phyloP scores from a whole-genome alignment of 2,329 filamentous ascomycete species.

The Sphaerulina musiva region DNA sequence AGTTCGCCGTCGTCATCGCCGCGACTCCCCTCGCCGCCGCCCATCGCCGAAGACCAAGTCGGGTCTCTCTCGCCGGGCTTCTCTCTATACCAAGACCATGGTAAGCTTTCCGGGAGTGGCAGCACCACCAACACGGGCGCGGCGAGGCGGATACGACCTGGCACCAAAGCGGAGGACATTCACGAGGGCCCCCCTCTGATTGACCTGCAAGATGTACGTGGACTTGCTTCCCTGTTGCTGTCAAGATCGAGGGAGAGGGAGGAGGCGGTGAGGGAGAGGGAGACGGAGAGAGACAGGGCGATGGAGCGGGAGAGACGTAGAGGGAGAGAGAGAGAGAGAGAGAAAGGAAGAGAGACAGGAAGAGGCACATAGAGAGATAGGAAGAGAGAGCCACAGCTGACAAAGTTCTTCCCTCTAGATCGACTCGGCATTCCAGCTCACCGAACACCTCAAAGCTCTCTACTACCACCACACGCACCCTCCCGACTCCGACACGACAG shows the following conservation, averaged over 20 bases:
- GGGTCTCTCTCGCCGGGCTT: conserved; percentile 68
- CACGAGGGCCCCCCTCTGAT: conserved; percentile 82
- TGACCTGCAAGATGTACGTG: conserved; percentile 69
- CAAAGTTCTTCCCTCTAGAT: conserved; percentile 51
- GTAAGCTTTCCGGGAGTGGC: conserved; percentile 46
- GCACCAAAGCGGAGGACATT: conserved; percentile 89
- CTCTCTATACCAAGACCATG: conserved; percentile 54
- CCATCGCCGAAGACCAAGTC: conserved; percentile 89
- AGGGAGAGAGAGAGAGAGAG: too few relatives aligned
- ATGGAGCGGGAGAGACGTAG: too few relatives aligned
- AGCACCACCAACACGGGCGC: conserved; percentile 64
- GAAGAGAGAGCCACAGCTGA: too few relatives aligned
- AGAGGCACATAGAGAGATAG: too few relatives aligned
- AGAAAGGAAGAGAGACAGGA: too few relatives aligned
- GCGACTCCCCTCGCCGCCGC: conserved; percentile 87
- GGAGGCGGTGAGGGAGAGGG: conserved; percentile 14
- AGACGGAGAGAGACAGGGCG: too few relatives aligned
- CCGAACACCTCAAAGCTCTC: conserved; percentile 91
- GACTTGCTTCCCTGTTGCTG: not conserved
- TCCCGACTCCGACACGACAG: conserved; percentile 65
- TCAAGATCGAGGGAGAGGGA: conserved; percentile 16
- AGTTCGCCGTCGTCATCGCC: conserved; percentile 65
- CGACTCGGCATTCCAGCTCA: conserved; percentile 92
- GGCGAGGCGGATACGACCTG: conserved; percentile 79
- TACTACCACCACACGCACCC: conserved; percentile 74